Percentiles rank a stretch among this genome's conserved stretches.
Conservation (phyloP, 768 basidiomycete species). For the Porphyrellus cyaneotinctus region DNA sequence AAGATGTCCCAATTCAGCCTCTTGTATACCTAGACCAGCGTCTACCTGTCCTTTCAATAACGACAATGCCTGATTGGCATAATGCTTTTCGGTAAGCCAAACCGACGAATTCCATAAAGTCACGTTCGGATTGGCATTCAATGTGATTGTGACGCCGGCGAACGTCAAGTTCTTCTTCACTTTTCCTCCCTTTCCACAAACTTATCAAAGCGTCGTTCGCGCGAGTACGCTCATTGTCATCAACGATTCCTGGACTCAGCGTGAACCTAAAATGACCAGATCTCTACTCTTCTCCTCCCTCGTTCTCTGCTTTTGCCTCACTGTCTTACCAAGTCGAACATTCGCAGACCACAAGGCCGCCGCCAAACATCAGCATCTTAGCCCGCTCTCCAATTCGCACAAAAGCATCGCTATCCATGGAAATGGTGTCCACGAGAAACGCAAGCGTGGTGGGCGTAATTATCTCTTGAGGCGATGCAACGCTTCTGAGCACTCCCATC, state of each 20-base stretch:
- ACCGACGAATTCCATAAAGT: constrained; percentile 12
- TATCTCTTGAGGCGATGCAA: constrained; percentile 17
- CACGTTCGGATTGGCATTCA: constrained; percentile 1
- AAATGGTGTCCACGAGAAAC: constrained; percentile 10
- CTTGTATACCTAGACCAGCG: too few relatives aligned
- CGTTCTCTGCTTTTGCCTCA: constrained; percentile 10
- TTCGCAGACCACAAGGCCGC: background rate
- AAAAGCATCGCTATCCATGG: background rate
- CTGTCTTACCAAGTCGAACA: background rate
- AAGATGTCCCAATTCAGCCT: too few relatives aligned
- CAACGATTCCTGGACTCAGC: background rate
- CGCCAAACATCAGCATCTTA: constrained; percentile 3
- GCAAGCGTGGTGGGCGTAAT: constrained; percentile 14
- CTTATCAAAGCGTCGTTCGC: background rate
- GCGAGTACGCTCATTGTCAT: background rate
- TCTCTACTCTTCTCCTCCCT: constrained; percentile 7
- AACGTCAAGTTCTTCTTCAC: background rate
- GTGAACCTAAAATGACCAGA: constrained; percentile 10
- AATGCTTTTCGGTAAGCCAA: too few relatives aligned
- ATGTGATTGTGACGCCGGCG: background rate
- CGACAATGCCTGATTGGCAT: too few relatives aligned
- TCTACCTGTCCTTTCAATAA: too few relatives aligned
- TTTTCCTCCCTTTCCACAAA: background rate
- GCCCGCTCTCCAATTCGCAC: background rate
- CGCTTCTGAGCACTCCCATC: constrained; percentile 6